Conservation (phyloP, 2,329 filamentous ascomycete species). For the Didymella glomerata region DNA sequence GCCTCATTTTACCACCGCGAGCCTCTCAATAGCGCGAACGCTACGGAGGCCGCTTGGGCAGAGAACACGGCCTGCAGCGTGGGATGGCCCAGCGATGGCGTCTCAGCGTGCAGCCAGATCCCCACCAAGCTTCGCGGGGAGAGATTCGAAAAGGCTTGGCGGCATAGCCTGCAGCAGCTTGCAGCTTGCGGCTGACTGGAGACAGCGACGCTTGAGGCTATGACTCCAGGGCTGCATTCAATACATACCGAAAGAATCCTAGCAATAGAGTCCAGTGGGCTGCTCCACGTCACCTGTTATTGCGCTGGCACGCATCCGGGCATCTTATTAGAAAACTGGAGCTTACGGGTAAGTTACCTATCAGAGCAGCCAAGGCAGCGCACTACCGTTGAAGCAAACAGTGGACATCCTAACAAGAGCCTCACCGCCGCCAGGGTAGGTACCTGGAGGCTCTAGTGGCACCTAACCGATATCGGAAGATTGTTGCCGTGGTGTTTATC, state of each 20-base stretch:
- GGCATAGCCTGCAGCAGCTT: slow-evolving; percentile 12
- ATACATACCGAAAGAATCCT: slow-evolving; percentile 20
- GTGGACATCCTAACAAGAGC: slow-evolving; percentile 22
- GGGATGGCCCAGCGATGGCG: slow-evolving; percentile 13
- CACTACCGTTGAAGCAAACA: slow-evolving; percentile 22
- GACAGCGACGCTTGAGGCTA: slow-evolving; percentile 9
- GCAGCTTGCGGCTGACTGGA: slow-evolving; percentile 17
- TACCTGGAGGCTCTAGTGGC: slow-evolving; percentile 1
- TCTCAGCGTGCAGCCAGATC: slow-evolving; percentile 16
- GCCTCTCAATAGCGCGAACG: slow-evolving; percentile 23
- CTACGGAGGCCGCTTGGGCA: slow-evolving; percentile 18
- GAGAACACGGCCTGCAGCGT: slow-evolving; percentile 18
- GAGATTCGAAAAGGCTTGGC: slow-evolving; percentile 20
- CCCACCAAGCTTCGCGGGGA: slow-evolving; percentile 21
- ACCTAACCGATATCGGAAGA: slow-evolving; percentile 14
- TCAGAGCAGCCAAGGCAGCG: slow-evolving; percentile 19
- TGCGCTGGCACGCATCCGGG: slow-evolving; percentile 16
- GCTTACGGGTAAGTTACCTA: slow-evolving; percentile 20
- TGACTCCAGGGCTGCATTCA: slow-evolving; percentile 14
- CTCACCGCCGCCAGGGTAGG: slow-evolving; percentile 19
- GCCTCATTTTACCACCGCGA: slow-evolving; percentile 23
- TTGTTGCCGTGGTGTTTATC: slow-evolving; percentile 18
- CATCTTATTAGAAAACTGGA: slow-evolving; percentile 13
- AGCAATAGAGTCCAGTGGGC: slow-evolving; percentile 13
- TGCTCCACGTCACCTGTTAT: slow-evolving; percentile 19